These are phyloP conservation scores for Aspergillus avenaceus DNA, from an alignment of 495 filamentous ascomycete genomes.

Conservation along the genomic window DNA sequence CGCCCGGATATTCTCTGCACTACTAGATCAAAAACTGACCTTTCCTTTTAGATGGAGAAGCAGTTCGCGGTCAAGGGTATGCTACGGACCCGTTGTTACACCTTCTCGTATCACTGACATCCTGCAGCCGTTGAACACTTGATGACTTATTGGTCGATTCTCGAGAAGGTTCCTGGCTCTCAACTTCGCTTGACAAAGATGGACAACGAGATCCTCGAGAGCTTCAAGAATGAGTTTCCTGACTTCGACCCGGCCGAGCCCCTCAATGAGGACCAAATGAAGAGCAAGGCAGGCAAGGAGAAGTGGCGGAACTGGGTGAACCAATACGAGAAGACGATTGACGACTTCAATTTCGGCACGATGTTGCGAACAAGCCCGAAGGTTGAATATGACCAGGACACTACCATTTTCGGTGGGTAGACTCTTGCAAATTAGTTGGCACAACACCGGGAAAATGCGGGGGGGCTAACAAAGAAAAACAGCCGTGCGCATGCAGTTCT, in stretches of 20 bases:
- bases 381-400: slow-evolving; percentile 80
- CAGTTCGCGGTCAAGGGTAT: slow-evolving; percentile 96
- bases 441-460: not conserved
- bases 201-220: slow-evolving; percentile 89
- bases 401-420: slow-evolving; percentile 71
- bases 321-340: slow-evolving; percentile 84
- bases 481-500: slow-evolving; percentile 89
- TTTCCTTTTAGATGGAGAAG: slow-evolving; percentile 79
- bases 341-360: slow-evolving; percentile 97
- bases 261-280: slow-evolving; percentile 92
- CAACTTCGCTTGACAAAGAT: slow-evolving; percentile 83
- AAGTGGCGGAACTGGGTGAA: slow-evolving; percentile 94
- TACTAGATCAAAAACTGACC: slow-evolving; percentile 18
- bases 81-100: slow-evolving; percentile 11
- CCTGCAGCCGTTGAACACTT: slow-evolving; percentile 82
- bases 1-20: not conserved
- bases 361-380: slow-evolving; percentile 77
- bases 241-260: slow-evolving; percentile 79
- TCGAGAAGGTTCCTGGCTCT: slow-evolving; percentile 84
- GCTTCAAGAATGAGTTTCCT: slow-evolving; percentile 82
- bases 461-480: slow-evolving; percentile 11
- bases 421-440: not conserved
- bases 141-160: slow-evolving; percentile 92
- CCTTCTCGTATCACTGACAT: slow-evolving; percentile 13
- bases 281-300: slow-evolving; percentile 95